Evolutionary conservation across 1,284 basidiomycete species (phyloP).

Genomic region (Trichosporon sp.): DNA sequence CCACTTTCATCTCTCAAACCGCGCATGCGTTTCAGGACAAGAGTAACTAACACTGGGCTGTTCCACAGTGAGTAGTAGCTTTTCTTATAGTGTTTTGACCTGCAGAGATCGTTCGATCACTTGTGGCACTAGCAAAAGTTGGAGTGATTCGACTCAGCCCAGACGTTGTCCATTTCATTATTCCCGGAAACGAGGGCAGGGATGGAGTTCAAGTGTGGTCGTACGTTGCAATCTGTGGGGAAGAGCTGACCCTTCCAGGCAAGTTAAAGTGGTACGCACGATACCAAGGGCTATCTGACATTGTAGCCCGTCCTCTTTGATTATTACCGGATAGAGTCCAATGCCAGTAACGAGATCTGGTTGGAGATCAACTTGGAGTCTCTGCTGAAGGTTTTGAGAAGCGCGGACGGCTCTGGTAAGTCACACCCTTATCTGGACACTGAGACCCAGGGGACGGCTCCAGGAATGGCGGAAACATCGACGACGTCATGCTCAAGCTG

Average conservation of each 20-base stretch:
- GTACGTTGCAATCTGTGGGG: constrained; percentile 60
- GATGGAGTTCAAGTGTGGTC: constrained; percentile 91
- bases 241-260: constrained; percentile 35
- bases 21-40: constrained; percentile 68
- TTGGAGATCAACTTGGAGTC: constrained; percentile 68
- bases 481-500: constrained; percentile 76
- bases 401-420: constrained; percentile 52
- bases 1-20: neutral
- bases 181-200: constrained; percentile 71
- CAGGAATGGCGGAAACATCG: constrained; percentile 46
- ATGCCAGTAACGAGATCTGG: constrained; percentile 76
- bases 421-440: neutral
- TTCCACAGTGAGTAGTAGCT: constrained; percentile 62
- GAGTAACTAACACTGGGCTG: constrained; percentile 64
- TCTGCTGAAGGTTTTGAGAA: constrained; percentile 68
- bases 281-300: neutral
- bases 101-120: constrained; percentile 70
- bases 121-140: constrained; percentile 80
- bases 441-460: constrained; percentile 1
- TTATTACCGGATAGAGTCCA: constrained; percentile 83
- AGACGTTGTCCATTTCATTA: constrained; percentile 74
- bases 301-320: constrained; percentile 69
- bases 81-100: neutral
- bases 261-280: constrained; percentile 55
- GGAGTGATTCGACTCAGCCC: constrained; percentile 79